Percentiles rank a stretch among this genome's conserved stretches.
phyloP scores from a whole-genome alignment of 192 early-diverging fungal species.

The Linnemannia zychae region DNA sequence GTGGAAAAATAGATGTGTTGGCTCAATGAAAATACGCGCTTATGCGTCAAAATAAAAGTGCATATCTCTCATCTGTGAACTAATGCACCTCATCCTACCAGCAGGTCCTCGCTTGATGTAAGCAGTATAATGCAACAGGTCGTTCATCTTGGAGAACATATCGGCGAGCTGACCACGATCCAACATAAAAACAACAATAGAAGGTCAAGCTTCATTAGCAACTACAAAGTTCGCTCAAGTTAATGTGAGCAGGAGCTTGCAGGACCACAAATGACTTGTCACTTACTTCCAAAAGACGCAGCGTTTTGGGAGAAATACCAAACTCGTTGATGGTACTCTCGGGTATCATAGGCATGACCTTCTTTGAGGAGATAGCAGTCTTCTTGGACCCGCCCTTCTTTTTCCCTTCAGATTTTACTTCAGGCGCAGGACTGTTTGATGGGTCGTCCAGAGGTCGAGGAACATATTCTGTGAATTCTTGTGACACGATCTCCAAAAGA shows the following conservation, averaged over 20 bases:
- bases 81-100: neutral
- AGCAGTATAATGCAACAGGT: conserved; percentile 24
- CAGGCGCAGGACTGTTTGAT: conserved; percentile 3
- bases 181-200: neutral
- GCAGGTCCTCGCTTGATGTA: conserved; percentile 26
- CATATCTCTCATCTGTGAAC: neutral
- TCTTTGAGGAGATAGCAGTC: neutral
- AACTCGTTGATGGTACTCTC: conserved; percentile 47
- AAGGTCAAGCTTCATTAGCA: neutral
- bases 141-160: conserved; percentile 40
- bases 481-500: conserved; percentile 26
- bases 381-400: conserved; percentile 35
- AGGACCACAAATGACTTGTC: neutral
- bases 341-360: conserved; percentile 22
- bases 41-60: neutral
- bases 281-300: conserved; percentile 42
- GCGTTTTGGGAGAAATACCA: conserved; percentile 23
- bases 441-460: conserved; percentile 20
- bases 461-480: conserved; percentile 30
- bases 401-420: conserved; percentile 38
- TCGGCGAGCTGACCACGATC: conserved; percentile 21
- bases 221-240: neutral
- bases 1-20: neutral
- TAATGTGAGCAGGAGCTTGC: neutral
- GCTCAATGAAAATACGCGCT: neutral